These are phyloP conservation scores for Amaranthus palmeri DNA, from an alignment of 148 eudicot genomes.

Conservation along the genomic window DNA sequence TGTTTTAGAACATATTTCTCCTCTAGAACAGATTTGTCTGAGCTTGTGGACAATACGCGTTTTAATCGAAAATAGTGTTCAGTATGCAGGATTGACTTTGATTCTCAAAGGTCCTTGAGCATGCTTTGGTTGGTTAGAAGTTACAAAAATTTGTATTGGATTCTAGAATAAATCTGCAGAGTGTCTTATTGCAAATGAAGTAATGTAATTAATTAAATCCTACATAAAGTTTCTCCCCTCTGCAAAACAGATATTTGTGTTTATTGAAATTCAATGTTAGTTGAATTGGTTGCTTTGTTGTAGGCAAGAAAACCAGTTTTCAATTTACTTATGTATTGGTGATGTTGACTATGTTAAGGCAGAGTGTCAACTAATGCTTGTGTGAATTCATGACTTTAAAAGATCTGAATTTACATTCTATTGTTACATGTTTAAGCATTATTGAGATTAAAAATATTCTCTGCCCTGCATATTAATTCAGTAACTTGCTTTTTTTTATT, in stretches of 20 bases:
- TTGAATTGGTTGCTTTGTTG: slow-evolving; percentile 1
- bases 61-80: background rate
- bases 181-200: slow-evolving; percentile 1
- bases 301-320: background rate
- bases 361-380: background rate
- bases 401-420: background rate
- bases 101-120: background rate
- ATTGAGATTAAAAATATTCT: background rate
- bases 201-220: slow-evolving; percentile 1
- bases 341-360: slow-evolving; percentile 5
- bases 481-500: slow-evolving; percentile 19
- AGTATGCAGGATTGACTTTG: background rate
- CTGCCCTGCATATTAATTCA: slow-evolving; percentile 18
- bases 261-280: background rate
- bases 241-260: background rate
- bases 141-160: background rate
- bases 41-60: background rate
- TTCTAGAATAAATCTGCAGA: background rate
- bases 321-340: background rate
- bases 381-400: background rate
- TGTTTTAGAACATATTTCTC: background rate
- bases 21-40: background rate
- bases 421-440: slow-evolving; percentile 4
- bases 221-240: background rate
- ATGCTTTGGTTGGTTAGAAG: background rate